Conservation (phyloP, 192 early-diverging fungal genomes). For the Rhizoclosmatium globosum region DNA sequence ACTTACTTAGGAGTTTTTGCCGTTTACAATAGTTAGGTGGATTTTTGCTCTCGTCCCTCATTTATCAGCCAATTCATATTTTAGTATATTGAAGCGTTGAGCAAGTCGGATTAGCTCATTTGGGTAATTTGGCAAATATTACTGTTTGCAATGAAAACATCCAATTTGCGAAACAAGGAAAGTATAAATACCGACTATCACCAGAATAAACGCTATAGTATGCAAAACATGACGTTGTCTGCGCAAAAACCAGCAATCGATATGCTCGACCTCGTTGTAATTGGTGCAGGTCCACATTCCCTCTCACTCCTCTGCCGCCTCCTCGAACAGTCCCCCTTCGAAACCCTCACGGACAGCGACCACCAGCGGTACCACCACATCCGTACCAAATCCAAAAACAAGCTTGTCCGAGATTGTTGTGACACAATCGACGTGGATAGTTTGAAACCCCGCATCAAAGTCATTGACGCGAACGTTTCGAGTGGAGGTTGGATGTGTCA, state of each 20-base stretch:
- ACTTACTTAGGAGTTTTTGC: too few relatives aligned
- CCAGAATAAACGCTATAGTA: too few relatives aligned
- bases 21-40: too few relatives aligned
- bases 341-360: slow-evolving; percentile 14
- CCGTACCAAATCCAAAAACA: background rate
- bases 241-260: background rate
- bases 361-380: slow-evolving; percentile 12
- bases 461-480: background rate
- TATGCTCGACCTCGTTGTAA: slow-evolving; percentile 38
- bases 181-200: too few relatives aligned
- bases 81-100: too few relatives aligned
- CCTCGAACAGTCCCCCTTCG: slow-evolving; percentile 26
- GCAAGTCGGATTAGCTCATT: too few relatives aligned
- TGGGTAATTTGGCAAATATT: too few relatives aligned
- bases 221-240: background rate
- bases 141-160: too few relatives aligned
- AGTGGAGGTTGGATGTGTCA: slow-evolving; percentile 18
- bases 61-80: too few relatives aligned
- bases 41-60: too few relatives aligned
- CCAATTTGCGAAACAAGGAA: too few relatives aligned
- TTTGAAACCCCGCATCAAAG: background rate
- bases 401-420: background rate
- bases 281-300: slow-evolving; percentile 39
- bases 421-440: background rate
- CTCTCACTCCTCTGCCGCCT: slow-evolving; percentile 37